Base-by-base conservation (phyloP, 2,329 filamentous ascomycete genomes). In the Paecilomyces niveus region DNA sequence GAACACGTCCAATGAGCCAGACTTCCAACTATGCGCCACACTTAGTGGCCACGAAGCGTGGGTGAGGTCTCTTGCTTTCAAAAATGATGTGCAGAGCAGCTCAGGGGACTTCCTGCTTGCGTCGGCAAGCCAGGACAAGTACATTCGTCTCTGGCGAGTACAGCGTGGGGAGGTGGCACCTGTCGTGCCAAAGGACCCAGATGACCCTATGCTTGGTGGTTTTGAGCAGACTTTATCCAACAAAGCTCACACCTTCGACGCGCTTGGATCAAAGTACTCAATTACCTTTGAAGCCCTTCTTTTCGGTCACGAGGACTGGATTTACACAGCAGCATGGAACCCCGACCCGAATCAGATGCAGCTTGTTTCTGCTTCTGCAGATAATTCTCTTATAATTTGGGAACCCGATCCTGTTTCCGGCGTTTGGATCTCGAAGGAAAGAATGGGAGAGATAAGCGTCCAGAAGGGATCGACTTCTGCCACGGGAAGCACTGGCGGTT, bases 281-380 rank as follows among this genome's bases (percentile, higher is more conserved):
- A 81, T 96, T 58, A 96, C 92, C 0, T 97, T 99, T 65, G 94
- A 99, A 73, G 94, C 94, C 1, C 80, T 99, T 2, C 82, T 99
- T 5, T 83, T 99, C 2, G 94, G 94, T 8, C 94, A 99, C 69
- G 94, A 99, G 70, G 94, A 99, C 69, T 99, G 94, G 94, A 93
- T 99, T 58, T 97, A 96, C 74, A 95, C 89, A 58, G 87, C 90
- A 1, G 80, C 81, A 57, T 97, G 92, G 92, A 82, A 83, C 59
- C 79, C 80, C 6, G 72, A 78, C 51, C 68, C 75, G 13, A 75
- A 78, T 18, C 84, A 81, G 59, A 79, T 89, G 11, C 90, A 89
- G 65, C 83, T 97, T 8, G 83, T 99, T 3, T 92, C 93, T 1
- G 88, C 93, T 0, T 97, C 94, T 2, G 94, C 94, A 3, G 94